Base-by-base conservation (phyloP, 768 basidiomycete genomes). In the Suillus ampliporus region DNA sequence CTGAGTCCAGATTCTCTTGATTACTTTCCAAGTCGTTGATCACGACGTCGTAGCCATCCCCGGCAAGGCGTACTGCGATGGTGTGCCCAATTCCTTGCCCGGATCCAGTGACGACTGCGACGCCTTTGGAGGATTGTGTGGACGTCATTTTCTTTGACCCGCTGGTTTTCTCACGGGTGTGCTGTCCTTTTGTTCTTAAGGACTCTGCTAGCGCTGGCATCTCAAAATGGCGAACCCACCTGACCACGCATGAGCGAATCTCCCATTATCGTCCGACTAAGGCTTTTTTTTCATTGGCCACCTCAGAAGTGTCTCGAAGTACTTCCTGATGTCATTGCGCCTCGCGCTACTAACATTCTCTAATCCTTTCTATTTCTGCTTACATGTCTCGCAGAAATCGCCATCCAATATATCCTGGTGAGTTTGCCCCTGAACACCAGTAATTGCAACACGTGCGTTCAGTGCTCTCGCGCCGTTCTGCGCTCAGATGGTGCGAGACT, bases 61-160 rank as follows among this genome's bases (percentile, higher is more conserved):
- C 64, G 1, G 78, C 79, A 15, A 80, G 75, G 40, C 72, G 68
- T 23, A 79, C 61, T 17, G 79, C 76, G 21, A 79, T 77, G 17
- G 57, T 57, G 4, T 71, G 71, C 9, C 78, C 79, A 21, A 80
- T 79, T 10, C 72, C 77, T 26, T 61, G 71, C 17, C 68, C 73
- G 0, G 74, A 67, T 34, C 76, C 75, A 6, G 74, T 76, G 48
- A 77, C 69, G 15, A 77, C 50, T 15, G 74, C 75, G 38, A 71
- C 65, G 3, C 75, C 74, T 60, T 73, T 77, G 11, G 65, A 23
- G 19, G 35, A 9, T 51, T 60, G 64, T 15, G 31, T 43, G 46
- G 65, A 5, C 5, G 37, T 11, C 53, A 40, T 40, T 11, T 1
- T 10, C n/a, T n/a, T n/a, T n/a, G n/a, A n/a, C n/a, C n/a, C n/a